These are phyloP conservation scores for Podosphaera xanthii DNA, from an alignment of 2,329 filamentous ascomycete genomes.

Conservation along the genomic window DNA sequence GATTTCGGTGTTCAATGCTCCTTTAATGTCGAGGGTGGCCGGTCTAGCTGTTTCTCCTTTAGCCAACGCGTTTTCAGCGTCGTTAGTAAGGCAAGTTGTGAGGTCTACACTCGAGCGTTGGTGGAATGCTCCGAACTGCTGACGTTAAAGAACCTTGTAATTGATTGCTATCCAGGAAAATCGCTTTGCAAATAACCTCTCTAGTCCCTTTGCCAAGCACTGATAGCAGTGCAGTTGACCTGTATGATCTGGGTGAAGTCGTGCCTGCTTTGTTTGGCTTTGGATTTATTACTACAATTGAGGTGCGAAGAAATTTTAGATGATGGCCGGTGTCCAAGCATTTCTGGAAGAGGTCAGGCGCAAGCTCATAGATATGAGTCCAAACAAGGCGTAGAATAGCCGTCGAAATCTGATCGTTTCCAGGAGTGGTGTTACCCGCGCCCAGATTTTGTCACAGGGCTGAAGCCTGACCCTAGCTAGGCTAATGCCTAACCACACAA, in stretches of 20 bases:
- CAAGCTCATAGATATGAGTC: neutral
- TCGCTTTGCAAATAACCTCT: neutral
- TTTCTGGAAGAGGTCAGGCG: neutral
- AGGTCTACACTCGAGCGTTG: neutral
- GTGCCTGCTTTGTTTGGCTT: neutral
- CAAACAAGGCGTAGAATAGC: neutral
- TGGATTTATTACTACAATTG: neutral
- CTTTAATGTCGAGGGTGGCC: too few relatives aligned
- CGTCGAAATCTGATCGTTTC: neutral
- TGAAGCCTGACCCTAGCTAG: too few relatives aligned
- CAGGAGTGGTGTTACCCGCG: neutral
- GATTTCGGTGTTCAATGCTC: too few relatives aligned
- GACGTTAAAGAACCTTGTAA: neutral
- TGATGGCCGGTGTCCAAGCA: neutral
- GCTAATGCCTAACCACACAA: too few relatives aligned
- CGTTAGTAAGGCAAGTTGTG: neutral
- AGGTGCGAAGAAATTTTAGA: neutral
- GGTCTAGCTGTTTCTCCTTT: neutral
- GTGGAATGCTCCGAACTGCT: neutral
- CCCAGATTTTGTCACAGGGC: neutral
- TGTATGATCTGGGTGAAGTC: neutral
- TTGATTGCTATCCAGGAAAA: neutral
- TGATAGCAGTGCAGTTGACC: neutral
- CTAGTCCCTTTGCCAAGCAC: neutral
- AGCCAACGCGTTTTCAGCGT: neutral